phyloP scores from a whole-genome alignment of 2,329 filamentous ascomycete species.

The Curvularia eragrostidis region DNA sequence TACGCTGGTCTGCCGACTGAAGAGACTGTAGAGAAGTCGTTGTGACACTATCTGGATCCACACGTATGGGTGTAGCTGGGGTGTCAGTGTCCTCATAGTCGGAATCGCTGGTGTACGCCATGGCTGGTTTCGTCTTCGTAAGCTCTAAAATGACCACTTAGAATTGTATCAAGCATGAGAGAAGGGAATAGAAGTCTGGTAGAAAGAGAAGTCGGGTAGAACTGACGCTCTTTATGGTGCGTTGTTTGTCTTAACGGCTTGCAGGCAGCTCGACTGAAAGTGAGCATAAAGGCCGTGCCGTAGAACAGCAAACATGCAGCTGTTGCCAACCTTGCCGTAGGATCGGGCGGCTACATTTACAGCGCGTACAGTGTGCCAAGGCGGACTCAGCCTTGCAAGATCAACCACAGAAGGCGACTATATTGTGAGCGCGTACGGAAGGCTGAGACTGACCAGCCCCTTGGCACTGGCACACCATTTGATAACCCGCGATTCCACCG shows the following conservation, averaged over 20 bases:
- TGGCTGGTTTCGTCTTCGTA: not conserved
- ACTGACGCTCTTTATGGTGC: not conserved
- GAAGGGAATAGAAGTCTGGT: not conserved
- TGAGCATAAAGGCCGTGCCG: not conserved
- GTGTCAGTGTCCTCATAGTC: not conserved
- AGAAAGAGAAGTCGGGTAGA: not conserved
- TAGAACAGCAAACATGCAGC: not conserved
- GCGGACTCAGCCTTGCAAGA: not conserved
- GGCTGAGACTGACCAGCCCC: no score
- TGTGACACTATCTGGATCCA: constrained; percentile 31
- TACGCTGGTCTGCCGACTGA: constrained; percentile 54
- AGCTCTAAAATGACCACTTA: constrained; percentile 59
- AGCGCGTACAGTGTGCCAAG: not conserved
- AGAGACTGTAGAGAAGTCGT: constrained; percentile 51
- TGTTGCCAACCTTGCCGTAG: not conserved
- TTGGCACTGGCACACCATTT: no score
- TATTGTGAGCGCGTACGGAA: no score
- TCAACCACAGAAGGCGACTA: not conserved
- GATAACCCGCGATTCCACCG: not conserved
- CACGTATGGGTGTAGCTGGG: not conserved
- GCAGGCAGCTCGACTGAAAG: not conserved
- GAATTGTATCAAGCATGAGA: constrained; percentile 24
- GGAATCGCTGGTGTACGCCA: constrained; percentile 1
- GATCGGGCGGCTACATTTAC: not conserved
- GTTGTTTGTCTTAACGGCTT: not conserved